Evolutionary conservation across 129 eudicot species (phyloP).

Genomic region (Flaveria trinervia): DNA sequence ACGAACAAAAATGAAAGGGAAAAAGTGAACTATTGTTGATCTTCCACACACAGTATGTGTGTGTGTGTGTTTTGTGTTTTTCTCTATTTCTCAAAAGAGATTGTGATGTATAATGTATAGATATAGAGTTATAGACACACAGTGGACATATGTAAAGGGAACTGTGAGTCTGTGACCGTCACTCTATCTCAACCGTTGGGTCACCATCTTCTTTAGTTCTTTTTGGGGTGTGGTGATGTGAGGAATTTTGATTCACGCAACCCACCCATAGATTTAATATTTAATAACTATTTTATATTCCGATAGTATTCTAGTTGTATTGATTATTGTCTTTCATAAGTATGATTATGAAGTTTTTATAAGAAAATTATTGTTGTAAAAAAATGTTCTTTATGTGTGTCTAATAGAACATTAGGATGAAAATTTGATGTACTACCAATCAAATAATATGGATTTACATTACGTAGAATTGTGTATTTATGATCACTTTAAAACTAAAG

Average conservation of each 20-base stretch:
- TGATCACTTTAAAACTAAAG: too few species aligned
- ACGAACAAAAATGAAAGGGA: slow-evolving; percentile 30
- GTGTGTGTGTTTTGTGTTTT: background rate
- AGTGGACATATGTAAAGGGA: slow-evolving; percentile 15
- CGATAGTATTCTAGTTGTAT: too few species aligned
- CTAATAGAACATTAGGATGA: too few species aligned
- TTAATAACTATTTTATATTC: background rate
- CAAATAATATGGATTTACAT: too few species aligned
- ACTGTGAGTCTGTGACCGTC: slow-evolving; percentile 29
- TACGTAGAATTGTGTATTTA: too few species aligned
- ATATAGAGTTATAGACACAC: slow-evolving; percentile 10
- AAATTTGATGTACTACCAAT: too few species aligned
- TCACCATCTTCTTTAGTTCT: slow-evolving; percentile 29
- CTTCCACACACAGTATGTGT: slow-evolving; percentile 29
- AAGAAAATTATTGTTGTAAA: too few species aligned
- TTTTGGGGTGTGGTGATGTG: slow-evolving; percentile 12
- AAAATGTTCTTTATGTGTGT: too few species aligned
- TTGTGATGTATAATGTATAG: too few species aligned
- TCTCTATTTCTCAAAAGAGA: background rate
- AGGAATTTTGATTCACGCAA: slow-evolving; percentile 29
- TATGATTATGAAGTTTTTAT: too few species aligned
- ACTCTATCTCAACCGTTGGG: slow-evolving; percentile 37
- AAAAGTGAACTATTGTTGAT: slow-evolving; percentile 26
- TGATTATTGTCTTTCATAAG: too few species aligned
- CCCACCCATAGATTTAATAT: background rate